Base-by-base conservation (phyloP, 805 yeast species). In the Lipomyces mesembrius region DNA sequence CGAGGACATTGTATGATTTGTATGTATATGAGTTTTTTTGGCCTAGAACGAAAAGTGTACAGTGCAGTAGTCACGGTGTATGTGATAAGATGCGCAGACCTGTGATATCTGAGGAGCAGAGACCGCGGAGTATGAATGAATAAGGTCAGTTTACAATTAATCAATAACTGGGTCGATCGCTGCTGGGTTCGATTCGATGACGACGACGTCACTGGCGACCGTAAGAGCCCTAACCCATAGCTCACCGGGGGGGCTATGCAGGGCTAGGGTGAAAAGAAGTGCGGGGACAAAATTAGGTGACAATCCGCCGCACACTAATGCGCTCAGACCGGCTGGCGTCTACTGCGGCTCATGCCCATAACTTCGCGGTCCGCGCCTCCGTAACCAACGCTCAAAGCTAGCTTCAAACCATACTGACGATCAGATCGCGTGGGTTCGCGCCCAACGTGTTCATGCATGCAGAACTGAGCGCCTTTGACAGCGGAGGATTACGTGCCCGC, bases 251-350 rank as follows among this genome's bases (percentile, higher is more conserved):
- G n/a, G 22, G 46, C 8, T 43, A 43, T 43, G 49, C 49, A n/a
- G 25, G 49, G 49, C n/a, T 43, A 43, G 49, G 49, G 49, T n/a
- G 22, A 17, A n/a, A 1, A 17, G 14, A n/a, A 43, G 49, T 43
- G 49, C 49, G 49, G 49, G 49, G 49, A n/a, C 3, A 9, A 0
- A 17, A 17, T 5, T n/a, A 17, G 22, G 20, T 43, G 22, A n/a
- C 49, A 5, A n/a, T n/a, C 25, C 49, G 49, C 49, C 49, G 49
- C 49, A 43, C 49, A 43, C 49, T 43, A 43, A 43, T 17, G 49
- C 39, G 32, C 32, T 29, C 7, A 5, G 29, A 27, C 29, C 29
- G 29, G 29, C 4, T 2, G 29, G 29, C 29, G 29, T 27, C 29
- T 29, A 29, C 32, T 29, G 32, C 32, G 32, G 32, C 32, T 29